Percentiles rank a stretch among this genome's conserved stretches.
Evolutionary conservation across 495 filamentous ascomycete species (phyloP).

Genomic region (Cercophora samala): DNA sequence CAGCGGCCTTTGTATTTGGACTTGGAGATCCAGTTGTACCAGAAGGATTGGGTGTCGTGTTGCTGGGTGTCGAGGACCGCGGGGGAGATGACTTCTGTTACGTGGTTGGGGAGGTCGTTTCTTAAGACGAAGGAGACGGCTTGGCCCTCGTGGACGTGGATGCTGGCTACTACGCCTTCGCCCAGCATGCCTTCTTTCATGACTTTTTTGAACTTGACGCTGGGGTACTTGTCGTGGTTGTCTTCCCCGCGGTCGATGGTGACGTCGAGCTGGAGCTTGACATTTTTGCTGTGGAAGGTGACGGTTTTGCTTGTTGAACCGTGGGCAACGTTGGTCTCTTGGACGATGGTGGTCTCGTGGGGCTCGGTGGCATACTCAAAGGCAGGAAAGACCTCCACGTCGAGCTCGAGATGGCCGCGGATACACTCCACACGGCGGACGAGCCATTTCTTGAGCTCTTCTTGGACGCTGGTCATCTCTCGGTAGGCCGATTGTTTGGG

Average conservation of each 20-base stretch:
- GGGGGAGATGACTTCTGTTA: constrained; percentile 51
- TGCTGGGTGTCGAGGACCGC: constrained; percentile 56
- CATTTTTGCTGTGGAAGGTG: constrained; percentile 55
- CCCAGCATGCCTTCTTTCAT: constrained; percentile 50
- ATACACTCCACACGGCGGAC: constrained; percentile 69
- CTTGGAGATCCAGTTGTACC: constrained; percentile 68
- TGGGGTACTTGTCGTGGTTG: constrained; percentile 44
- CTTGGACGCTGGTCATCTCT: constrained; percentile 47
- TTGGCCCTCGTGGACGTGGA: constrained; percentile 61
- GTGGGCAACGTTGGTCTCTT: constrained; percentile 33
- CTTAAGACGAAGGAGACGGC: constrained; percentile 64
- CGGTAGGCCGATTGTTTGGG: constrained; percentile 49
- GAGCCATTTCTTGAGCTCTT: constrained; percentile 57
- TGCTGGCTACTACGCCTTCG: constrained; percentile 56
- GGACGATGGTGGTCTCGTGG: constrained; percentile 52
- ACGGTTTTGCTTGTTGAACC: constrained; percentile 54
- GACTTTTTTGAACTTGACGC: constrained; percentile 51
- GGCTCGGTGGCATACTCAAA: constrained; percentile 62
- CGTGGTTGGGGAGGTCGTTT: constrained; percentile 49
- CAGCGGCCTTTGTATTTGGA: constrained; percentile 67
- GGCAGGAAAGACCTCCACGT: constrained; percentile 66
- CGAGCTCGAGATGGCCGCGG: constrained; percentile 56
- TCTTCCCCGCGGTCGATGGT: constrained; percentile 57
- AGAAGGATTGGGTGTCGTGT: constrained; percentile 61
- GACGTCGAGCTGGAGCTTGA: constrained; percentile 62